Conservation (phyloP, 805 yeast genomes). For the Candida peoriensis region DNA sequence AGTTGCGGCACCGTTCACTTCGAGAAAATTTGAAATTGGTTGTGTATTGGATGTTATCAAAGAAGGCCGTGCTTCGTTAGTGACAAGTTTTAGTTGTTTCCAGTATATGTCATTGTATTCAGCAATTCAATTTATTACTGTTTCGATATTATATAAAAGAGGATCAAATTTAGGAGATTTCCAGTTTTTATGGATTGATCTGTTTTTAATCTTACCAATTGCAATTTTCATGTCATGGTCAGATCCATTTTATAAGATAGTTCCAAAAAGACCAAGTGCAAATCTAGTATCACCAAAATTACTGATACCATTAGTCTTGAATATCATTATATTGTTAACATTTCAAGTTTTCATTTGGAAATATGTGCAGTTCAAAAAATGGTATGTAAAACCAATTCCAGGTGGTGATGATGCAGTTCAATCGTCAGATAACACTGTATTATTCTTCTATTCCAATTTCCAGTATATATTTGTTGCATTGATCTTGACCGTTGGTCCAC, state of each 20-base stretch:
- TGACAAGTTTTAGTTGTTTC: slow-evolving; percentile 94
- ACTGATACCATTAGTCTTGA: slow-evolving; percentile 74
- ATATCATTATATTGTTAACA: slow-evolving; percentile 54
- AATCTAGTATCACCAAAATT: slow-evolving; percentile 88
- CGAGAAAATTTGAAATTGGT: slow-evolving; percentile 81
- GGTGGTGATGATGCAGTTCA: slow-evolving; percentile 79
- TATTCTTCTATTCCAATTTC: slow-evolving; percentile 77
- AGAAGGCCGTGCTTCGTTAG: slow-evolving; percentile 93
- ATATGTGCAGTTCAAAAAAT: slow-evolving; percentile 47
- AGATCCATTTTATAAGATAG: slow-evolving; percentile 57
- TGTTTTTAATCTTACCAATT: slow-evolving; percentile 84
- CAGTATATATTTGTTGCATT: slow-evolving; percentile 85
- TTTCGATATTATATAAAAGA: slow-evolving; percentile 74
- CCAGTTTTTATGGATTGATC: slow-evolving; percentile 91
- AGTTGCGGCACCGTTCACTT: slow-evolving; percentile 98
- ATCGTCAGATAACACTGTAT: slow-evolving; percentile 83
- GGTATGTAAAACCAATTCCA: slow-evolving; percentile 80
- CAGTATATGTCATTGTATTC: slow-evolving; percentile 97
- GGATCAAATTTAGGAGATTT: slow-evolving; percentile 96
- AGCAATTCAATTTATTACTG: slow-evolving; percentile 91
- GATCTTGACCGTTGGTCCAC: slow-evolving; percentile 87
- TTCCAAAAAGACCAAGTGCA: slow-evolving; percentile 83
- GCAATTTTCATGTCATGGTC: slow-evolving; percentile 99
- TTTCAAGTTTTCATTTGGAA: slow-evolving; percentile 73
- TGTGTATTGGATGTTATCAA: slow-evolving; percentile 88